Percentiles rank a stretch among this genome's conserved stretches.
Evolutionary conservation across 192 early-diverging fungal genomes (phyloP).

Genomic region (Umbelopsis ramanniana): DNA sequence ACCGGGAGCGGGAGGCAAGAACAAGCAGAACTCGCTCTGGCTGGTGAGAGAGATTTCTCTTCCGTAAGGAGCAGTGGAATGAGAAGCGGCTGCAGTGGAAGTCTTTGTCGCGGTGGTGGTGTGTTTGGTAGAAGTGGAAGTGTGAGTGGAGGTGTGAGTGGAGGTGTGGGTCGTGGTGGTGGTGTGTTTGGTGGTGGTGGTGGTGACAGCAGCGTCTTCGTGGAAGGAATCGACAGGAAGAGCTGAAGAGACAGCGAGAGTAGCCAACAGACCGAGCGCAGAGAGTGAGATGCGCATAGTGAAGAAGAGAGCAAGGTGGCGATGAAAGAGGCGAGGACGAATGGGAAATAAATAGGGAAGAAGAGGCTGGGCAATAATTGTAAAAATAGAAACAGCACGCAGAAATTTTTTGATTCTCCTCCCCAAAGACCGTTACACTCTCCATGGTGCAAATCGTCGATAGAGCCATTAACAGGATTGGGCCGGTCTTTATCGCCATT

Average conservation of each 20-base stretch:
- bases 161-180: not conserved
- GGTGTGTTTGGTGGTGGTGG: not conserved
- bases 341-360: not conserved
- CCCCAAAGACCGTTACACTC: not conserved
- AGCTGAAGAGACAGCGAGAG: slow-evolving; percentile 1
- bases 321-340: not conserved
- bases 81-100: not conserved
- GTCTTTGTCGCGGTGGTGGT: slow-evolving; percentile 1
- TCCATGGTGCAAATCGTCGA: slow-evolving; percentile 42
- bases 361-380: too few relatives aligned
- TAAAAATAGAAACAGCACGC: slow-evolving; percentile 1
- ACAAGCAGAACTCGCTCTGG: slow-evolving; percentile 27
- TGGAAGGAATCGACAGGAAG: slow-evolving; percentile 16
- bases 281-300: slow-evolving; percentile 10
- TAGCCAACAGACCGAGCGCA: not conserved
- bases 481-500: slow-evolving; percentile 54
- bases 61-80: not conserved
- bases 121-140: too few relatives aligned
- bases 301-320: slow-evolving; percentile 3
- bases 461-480: slow-evolving; percentile 49
- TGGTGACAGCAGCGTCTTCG: slow-evolving; percentile 1
- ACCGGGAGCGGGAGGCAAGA: slow-evolving; percentile 46
- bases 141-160: not conserved
- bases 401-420: slow-evolving; percentile 5
- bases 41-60: not conserved